Conservation (phyloP, 495 filamentous ascomycete species). For the Neurospora pannonica region DNA sequence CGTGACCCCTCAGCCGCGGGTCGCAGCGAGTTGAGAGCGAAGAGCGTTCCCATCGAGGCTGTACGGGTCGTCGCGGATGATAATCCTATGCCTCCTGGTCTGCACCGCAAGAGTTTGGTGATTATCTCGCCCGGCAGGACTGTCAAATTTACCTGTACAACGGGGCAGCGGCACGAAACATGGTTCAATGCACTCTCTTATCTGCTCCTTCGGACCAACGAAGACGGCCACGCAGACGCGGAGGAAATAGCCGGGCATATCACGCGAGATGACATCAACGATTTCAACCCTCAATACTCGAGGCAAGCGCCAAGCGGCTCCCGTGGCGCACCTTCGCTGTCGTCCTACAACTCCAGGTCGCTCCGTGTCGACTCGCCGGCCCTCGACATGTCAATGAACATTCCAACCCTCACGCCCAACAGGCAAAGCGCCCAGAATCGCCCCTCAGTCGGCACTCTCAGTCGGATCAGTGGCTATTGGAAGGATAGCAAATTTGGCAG, state of each 20-base stretch:
- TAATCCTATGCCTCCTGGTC: conserved; percentile 87
- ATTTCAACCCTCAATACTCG: conserved; percentile 70
- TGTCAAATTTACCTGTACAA: conserved; percentile 88
- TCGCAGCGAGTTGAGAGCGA: conserved; percentile 71
- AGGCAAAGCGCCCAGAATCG: conserved; percentile 24
- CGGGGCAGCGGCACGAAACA: conserved; percentile 88
- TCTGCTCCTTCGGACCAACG: conserved; percentile 64
- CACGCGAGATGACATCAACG: conserved; percentile 70
- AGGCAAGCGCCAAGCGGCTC: conserved; percentile 34
- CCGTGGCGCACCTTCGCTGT: conserved; percentile 57
- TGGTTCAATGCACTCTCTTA: conserved; percentile 98
- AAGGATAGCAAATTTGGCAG: conserved; percentile 38
- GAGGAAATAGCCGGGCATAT: conserved; percentile 48
- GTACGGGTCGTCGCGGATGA: conserved; percentile 92
- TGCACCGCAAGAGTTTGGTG: conserved; percentile 87
- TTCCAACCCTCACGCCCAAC: conserved; percentile 39
- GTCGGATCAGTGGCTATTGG: conserved; percentile 37
- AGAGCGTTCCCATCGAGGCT: conserved; percentile 89
- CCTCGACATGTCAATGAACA: conserved; percentile 27
- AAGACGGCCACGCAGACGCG: conserved; percentile 47
- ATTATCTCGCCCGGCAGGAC: conserved; percentile 81
- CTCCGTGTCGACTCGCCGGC: conserved; percentile 50
- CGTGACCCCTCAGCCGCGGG: conserved; percentile 73
- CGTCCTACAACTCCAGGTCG: conserved; percentile 71
- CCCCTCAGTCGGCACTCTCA: conserved; percentile 27